Base-by-base conservation (phyloP, 352 stramenopile genomes). In the Pythium dissotocum region DNA sequence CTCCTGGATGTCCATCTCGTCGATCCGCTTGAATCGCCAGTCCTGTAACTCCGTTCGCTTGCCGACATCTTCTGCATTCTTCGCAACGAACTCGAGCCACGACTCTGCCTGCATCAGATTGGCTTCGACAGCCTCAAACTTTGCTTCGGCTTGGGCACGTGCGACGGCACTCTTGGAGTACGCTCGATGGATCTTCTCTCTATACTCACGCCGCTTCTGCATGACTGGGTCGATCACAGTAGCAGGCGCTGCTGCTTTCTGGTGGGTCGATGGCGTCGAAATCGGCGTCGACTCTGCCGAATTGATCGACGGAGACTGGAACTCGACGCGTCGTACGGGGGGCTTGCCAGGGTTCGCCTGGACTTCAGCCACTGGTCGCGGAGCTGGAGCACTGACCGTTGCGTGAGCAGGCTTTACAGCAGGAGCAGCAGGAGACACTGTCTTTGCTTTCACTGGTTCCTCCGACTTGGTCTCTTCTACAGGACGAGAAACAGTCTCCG, bases 41-140 rank as follows among this genome's bases (percentile, higher is more conserved):
- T 94, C 86, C 52, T 91, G 85, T 9, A 85, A 63, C 54, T 94
- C 85, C 18, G 90, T 94, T 63, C 86, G 80, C 48, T 85, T 82
- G 32, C 86, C 86, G 18, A 92, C 86, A 60, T 91, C 84, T 38
- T 88, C 82, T 26, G 92, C 71, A 40, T 80, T 87, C 59, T 87
- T 87, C 13, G 80, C 80, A 30, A 83, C 67, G 36, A 86, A 71
- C 18, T 76, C 67, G 13, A 94, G 68, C 83, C 84, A 94, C 53
- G 82, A 87, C 62, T 94, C 86, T 30, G 86, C 81, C 26, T 92
- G 66, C 33, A 66, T 63, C 12, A 94, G 62, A 24, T 91, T 82
- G 1, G 79, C 75, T 55, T 88, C 80, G 30, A 81, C 67, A 36
- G 78, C 69, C 3, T 84, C 32, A 28, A 76, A 73, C 63, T 91